Base-by-base conservation (phyloP, 768 basidiomycete genomes). In the Trametes cinnabarina region DNA sequence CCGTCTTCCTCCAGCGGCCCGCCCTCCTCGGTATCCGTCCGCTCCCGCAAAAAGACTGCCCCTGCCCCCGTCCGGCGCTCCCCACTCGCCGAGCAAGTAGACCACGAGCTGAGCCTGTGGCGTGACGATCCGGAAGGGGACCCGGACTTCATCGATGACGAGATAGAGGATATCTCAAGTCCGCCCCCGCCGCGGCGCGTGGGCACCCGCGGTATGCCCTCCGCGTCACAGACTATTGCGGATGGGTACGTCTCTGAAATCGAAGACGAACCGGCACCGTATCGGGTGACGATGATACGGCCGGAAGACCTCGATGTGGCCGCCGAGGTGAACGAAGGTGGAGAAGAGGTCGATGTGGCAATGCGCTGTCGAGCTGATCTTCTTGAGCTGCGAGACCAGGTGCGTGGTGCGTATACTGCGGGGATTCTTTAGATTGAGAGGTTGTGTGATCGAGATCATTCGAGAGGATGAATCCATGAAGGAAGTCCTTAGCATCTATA, bases 131-230 rank as follows among this genome's bases (percentile, higher is more conserved):
- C 48, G 2, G 60, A 61, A 14, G 61, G 60, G 19, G 61, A 62
- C 25, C 20, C 47, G 11, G 65, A 65, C 42, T 51, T 32, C 28
- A 4, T 40, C 12, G 60, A 62, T 19, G 44, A 56, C 44, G 59
- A 62, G 43, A 56, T 61, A 26, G 57, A 60, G n/a, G 60, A 63
- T 22, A 46, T 60, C 9, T 44, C 61, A 17, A 64, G 60, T 47
- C 61, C 61, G 17, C 47, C 42, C 0, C 59, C 49, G 10, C 35
- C 40, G 12, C 55, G 59, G 14, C 59, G 58, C 30, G 46, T 41
- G 40, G 51, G 46, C 47, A 53, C 51, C 5, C 58, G 58, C 40
- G 47, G 56, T 46, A 47, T 60, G 17, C 56, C 61, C 12, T 61
- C 64, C 40, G 37, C 55, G 6, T 55, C 53, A 25, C 59, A 28